These are phyloP conservation scores for Sugiyamaella marilandica DNA, from an alignment of 805 yeast genomes.

Conservation along the genomic window DNA sequence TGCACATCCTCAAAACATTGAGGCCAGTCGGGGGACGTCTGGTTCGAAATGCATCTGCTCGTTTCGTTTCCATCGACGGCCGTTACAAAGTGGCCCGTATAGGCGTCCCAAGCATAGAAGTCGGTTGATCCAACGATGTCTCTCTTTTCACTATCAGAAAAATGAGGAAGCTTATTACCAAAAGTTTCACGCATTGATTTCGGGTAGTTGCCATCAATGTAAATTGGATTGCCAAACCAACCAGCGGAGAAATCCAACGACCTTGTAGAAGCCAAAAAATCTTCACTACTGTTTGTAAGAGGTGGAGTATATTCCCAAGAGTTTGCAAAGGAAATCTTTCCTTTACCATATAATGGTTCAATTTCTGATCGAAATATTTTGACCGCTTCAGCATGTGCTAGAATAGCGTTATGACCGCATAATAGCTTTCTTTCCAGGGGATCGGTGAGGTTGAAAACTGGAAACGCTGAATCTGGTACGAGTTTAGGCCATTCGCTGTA, in stretches of 20 bases:
- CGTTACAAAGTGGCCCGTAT: conserved; percentile 28
- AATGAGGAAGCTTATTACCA: conserved; percentile 21
- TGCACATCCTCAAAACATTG: conserved; percentile 25
- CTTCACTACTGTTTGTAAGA: conserved; percentile 24
- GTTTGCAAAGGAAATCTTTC: conserved; percentile 30
- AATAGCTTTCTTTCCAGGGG: conserved; percentile 8
- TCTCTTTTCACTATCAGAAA: conserved; percentile 29
- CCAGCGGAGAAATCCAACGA: conserved; percentile 28
- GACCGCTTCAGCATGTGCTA: conserved; percentile 30
- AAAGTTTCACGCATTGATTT: conserved; percentile 25
- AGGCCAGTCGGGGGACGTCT: conserved; percentile 28
- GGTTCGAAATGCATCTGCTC: conserved; percentile 27
- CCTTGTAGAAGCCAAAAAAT: conserved; percentile 29
- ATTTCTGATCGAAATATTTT: conserved; percentile 27
- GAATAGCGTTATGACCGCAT: conserved; percentile 24
- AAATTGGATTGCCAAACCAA: conserved; percentile 33
- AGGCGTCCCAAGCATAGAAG: conserved; percentile 35
- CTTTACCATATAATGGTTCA: conserved; percentile 27
- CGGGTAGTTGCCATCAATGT: conserved; percentile 33
- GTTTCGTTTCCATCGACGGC: conserved; percentile 25
- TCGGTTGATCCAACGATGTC: conserved; percentile 29
- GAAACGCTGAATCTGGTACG: conserved; percentile 27
- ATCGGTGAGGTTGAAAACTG: conserved; percentile 15
- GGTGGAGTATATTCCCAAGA: conserved; percentile 32
- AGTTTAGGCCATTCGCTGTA: conserved; percentile 18